Evolutionary conservation across 371 early-diverging fungal species (phyloP), one percentile per base, ranked within the genome.

Genomic region (Encephalitozoon intestinalis): DNA sequence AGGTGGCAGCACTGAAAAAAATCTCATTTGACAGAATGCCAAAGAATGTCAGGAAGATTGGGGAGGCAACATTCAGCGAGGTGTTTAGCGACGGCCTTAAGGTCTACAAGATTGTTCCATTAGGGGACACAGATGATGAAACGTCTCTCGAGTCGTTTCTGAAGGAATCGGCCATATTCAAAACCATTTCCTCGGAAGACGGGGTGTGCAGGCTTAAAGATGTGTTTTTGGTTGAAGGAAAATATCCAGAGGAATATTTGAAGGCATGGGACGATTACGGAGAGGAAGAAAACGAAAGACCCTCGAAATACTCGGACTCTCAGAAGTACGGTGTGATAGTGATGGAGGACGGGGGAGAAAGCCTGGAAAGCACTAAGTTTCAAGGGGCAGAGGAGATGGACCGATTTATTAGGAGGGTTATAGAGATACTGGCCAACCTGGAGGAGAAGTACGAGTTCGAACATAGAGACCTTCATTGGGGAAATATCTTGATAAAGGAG

Each of bases 391-490:
- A 82, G 21, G 86, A 88, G 49, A 88, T 87, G 0, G 83, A 86
- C 72, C 81, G 83, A 49, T 83, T 89, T 37, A 74, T 91, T 46
- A 76, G 84, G 23, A 88, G 89, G 63, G 74, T 89, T 0, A 81
- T 86, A 2, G 75, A 86, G 21, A 85, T 88, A 0, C 80, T 91
- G 52, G 88, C 87, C 7, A 78, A 83, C 4, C 88, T 89, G 37
- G 89, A 90, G 72, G 83, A 86, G 49, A 84, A 86, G 41, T 76
- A 77, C 39, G 52, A 84, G 73, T 90, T 91, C 74, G 90, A 91
- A 83, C 92, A 92, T 77, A 88, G 92, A 26, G 92, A 92, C 79
- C 77, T 92, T 77, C 92, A 92, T 74, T 92, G 91, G 92, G 92
- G 91, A 28, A 92, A 92, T 79, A 86, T 92, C n/a, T 82, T 92